Conservation (phyloP, 768 basidiomycete genomes). For the Dioszegia hungarica region DNA sequence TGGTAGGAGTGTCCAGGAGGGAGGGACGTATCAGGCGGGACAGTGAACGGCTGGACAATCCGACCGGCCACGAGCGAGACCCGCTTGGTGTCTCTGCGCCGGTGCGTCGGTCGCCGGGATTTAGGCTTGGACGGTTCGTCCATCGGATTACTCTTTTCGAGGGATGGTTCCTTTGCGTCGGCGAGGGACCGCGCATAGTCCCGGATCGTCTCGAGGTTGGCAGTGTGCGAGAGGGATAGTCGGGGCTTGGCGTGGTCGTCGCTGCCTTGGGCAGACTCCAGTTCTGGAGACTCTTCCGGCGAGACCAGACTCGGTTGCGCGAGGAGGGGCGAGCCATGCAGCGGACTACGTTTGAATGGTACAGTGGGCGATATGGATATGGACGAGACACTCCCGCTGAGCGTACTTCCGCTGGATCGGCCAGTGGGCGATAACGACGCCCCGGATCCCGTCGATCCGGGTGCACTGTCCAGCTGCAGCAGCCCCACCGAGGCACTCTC, state of each 20-base stretch:
- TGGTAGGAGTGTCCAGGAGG: slow-evolving; percentile 36
- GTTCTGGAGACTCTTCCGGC: slow-evolving; percentile 7
- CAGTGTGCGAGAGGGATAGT: neutral
- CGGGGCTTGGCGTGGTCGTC: neutral
- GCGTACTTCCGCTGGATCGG: slow-evolving; percentile 31
- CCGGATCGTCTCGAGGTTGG: slow-evolving; percentile 28
- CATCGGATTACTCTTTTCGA: neutral
- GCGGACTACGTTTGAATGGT: slow-evolving; percentile 34
- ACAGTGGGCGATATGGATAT: slow-evolving; percentile 15
- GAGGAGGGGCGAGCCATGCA: slow-evolving; percentile 29
- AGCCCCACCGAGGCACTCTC: neutral
- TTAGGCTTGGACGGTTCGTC: slow-evolving; percentile 3
- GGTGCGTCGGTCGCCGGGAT: slow-evolving; percentile 6
- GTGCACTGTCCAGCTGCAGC: neutral
- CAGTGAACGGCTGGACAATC: slow-evolving; percentile 42
- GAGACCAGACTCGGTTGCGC: slow-evolving; percentile 6
- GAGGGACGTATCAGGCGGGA: slow-evolving; percentile 38
- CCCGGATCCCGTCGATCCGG: neutral
- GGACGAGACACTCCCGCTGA: slow-evolving; percentile 13
- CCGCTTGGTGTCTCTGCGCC: slow-evolving; percentile 32
- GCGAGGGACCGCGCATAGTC: slow-evolving; percentile 28
- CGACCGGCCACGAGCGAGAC: slow-evolving; percentile 44
- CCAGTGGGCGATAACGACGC: slow-evolving; percentile 12
- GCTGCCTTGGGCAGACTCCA: neutral
- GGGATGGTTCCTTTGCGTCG: slow-evolving; percentile 1